Evolutionary conservation across 176 grass and related monocot species (phyloP).

Genomic region (Rhynchospora tenuis): DNA sequence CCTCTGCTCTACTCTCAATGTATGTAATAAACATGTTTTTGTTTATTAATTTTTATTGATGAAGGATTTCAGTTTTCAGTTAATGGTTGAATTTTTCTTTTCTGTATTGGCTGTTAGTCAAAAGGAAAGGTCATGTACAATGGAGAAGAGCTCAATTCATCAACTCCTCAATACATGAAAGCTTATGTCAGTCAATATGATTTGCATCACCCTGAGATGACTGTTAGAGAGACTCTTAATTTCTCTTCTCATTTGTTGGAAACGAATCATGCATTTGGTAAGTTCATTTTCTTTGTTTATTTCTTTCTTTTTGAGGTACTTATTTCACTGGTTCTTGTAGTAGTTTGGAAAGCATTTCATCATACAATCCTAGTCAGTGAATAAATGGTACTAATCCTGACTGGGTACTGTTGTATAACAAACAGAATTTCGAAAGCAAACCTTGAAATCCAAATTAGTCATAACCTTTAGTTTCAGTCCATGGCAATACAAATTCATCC

Average conservation of each 20-base stretch:
- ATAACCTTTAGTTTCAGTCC: background rate
- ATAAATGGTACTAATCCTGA: background rate
- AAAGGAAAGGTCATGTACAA: conserved; percentile 64
- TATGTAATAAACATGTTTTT: conserved; percentile 21
- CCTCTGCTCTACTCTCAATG: conserved; percentile 52
- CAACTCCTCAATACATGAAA: conserved; percentile 44
- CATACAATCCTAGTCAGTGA: background rate
- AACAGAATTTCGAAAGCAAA: background rate
- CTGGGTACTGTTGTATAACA: background rate
- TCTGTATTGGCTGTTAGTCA: conserved; percentile 26
- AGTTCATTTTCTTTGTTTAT: conserved; percentile 17
- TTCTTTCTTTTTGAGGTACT: background rate
- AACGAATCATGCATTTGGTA: conserved; percentile 71
- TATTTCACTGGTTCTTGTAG: background rate
- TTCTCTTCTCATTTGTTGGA: conserved; percentile 66
- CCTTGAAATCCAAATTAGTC: background rate
- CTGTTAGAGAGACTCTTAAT: conserved; percentile 68
- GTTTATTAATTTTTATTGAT: background rate
- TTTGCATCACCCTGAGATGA: conserved; percentile 97
- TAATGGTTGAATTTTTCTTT: conserved; percentile 18
- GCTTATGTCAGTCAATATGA: conserved; percentile 86
- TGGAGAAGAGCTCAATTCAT: conserved; percentile 49
- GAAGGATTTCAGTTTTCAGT: conserved; percentile 11
- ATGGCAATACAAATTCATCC: background rate
- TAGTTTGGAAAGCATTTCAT: background rate